A percentile compares a stretch with the other conserved stretches of the same genome.
phyloP scores from a whole-genome alignment of 1,139 yeast genomes.

The Geotrichum restrictum region DNA sequence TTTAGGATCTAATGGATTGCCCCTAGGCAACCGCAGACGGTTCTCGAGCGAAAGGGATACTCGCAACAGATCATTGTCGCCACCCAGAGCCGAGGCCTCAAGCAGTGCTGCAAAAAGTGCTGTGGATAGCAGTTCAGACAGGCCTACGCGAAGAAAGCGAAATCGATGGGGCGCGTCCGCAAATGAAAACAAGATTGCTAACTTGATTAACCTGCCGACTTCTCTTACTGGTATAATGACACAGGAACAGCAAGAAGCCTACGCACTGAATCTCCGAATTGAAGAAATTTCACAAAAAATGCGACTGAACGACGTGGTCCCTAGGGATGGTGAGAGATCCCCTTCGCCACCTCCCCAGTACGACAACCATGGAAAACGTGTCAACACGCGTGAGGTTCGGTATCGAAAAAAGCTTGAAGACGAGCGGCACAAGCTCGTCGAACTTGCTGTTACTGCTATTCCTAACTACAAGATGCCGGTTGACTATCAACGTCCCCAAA shows the following conservation, averaged over 20 bases:
- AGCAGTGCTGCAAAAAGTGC: not conserved
- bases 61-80: slow-evolving; percentile 5
- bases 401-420: slow-evolving; percentile 60
- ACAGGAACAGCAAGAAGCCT: slow-evolving; percentile 80
- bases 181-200: slow-evolving; percentile 34
- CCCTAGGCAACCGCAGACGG: slow-evolving; percentile 31
- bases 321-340: slow-evolving; percentile 45
- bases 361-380: slow-evolving; percentile 75
- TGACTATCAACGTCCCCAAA: slow-evolving; percentile 69
- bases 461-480: slow-evolving; percentile 81
- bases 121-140: not conserved
- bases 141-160: slow-evolving; percentile 22
- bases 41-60: slow-evolving; percentile 21
- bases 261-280: slow-evolving; percentile 67
- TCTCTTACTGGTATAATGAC: slow-evolving; percentile 56
- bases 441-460: slow-evolving; percentile 62
- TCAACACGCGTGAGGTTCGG: slow-evolving; percentile 75
- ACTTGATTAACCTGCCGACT: slow-evolving; percentile 40
- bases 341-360: slow-evolving; percentile 94
- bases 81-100: not conserved
- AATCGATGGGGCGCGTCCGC: slow-evolving; percentile 38
- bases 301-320: slow-evolving; percentile 46
- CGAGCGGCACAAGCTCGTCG: slow-evolving; percentile 76
- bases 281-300: slow-evolving; percentile 72
- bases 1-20: slow-evolving; percentile 33